Evolutionary conservation across 495 filamentous ascomycete species (phyloP).

Genomic region (Neurospora sp.): DNA sequence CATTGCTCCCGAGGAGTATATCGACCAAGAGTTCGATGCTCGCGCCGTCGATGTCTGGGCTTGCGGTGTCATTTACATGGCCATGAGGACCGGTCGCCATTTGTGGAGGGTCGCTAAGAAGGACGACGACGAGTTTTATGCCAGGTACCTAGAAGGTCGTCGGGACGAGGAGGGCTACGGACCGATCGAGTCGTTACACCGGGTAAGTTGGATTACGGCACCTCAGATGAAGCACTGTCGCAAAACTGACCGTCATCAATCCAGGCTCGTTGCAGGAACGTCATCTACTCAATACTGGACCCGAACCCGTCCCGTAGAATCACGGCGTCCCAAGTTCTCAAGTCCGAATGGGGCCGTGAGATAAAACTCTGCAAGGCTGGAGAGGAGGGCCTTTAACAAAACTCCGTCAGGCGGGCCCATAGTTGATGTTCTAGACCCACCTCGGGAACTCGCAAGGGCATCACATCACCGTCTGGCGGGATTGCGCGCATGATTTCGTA

Average conservation of each 20-base stretch:
- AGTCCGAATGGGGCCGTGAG: slow-evolving; percentile 96
- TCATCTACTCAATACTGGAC: slow-evolving; percentile 97
- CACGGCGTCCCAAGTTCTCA: slow-evolving; percentile 90
- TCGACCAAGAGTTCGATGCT: slow-evolving; percentile 90
- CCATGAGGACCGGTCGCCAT: slow-evolving; percentile 94
- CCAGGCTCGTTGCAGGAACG: slow-evolving; percentile 92
- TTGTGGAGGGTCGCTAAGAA: slow-evolving; percentile 92
- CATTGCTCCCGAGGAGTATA: slow-evolving; percentile 95
- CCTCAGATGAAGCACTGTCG: slow-evolving; percentile 2
- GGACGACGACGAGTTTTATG: slow-evolving; percentile 95
- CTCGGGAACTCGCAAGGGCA: not conserved
- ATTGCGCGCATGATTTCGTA: not conserved
- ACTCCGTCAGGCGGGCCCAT: slow-evolving; percentile 15
- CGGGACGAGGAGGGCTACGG: slow-evolving; percentile 90
- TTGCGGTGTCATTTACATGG: slow-evolving; percentile 98
- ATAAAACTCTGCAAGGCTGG: slow-evolving; percentile 94
- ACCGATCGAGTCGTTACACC: slow-evolving; percentile 89
- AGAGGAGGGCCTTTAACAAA: slow-evolving; percentile 64
- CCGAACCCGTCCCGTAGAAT: slow-evolving; percentile 89
- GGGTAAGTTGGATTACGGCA: slow-evolving; percentile 54
- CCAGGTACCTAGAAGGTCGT: slow-evolving; percentile 82
- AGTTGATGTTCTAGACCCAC: not conserved
- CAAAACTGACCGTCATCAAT: slow-evolving; percentile 9
- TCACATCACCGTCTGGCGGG: slow-evolving; percentile 13
- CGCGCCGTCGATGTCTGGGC: slow-evolving; percentile 97